Evolutionary conservation across 2,329 filamentous ascomycete genomes (phyloP), one percentile per base, ranked within the genome.

Genomic region (Colletotrichum simmondsii): DNA sequence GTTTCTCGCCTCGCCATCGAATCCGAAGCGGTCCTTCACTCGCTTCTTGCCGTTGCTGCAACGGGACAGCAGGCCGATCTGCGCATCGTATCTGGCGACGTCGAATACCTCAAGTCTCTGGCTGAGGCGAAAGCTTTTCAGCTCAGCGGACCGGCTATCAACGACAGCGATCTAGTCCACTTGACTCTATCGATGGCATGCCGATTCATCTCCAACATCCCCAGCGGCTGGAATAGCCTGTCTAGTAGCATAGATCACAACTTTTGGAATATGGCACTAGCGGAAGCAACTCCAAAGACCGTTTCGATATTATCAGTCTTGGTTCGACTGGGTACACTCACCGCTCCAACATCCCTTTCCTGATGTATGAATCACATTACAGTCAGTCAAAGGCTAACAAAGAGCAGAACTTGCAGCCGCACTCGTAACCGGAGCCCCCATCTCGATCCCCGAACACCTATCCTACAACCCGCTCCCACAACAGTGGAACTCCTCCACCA

Each of bases 1-100:
- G 79, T 81, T 0, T 77, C 83, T 1, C 77, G 78, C 11, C 71
- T 83, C 12, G 77, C 80, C 6, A 75, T 78, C 59, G 73, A 77
- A 42, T 79, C 78, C 0, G 66, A 72, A 6, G 49, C 72, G 0
- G 74, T 81, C 6, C 75, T 80, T 19, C 76, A 78, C 37, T 75
- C 79, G 1, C 66, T 83, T 1, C 75, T 83, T 0, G 70, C 71
- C 1, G 58, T 78, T 7, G 65, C 77, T 0, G 65, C 72, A 2
- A 56, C 35, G 10, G 52, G 65, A 10, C 61, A 68, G 6, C 72
- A 68, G 4, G 71, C 66, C 1, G 73, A 73, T 1, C n/a, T 12
- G 4, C 63, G 37, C 6, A 28, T 24, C 11, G 19, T 10, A 2
- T 7, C 37, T 14, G 32, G 28, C 19, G 71, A 73, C 7, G 61